Evolutionary conservation across 768 basidiomycete species (phyloP).

Genomic region (Amanita phalloides): DNA sequence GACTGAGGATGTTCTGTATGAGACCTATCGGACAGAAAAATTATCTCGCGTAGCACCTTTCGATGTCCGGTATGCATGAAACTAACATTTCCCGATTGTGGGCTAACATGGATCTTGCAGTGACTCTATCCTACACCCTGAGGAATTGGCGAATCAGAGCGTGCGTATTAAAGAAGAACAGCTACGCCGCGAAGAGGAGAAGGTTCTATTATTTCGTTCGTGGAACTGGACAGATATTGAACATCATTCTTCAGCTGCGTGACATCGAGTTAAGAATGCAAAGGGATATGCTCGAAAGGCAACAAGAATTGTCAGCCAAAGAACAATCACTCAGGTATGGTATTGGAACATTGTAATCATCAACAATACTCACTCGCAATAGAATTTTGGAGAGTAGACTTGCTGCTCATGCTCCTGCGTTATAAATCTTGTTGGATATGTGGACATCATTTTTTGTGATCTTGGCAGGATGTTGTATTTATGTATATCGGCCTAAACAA

Average conservation of each 20-base stretch:
- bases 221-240: background rate
- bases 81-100: background rate
- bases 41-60: constrained; percentile 59
- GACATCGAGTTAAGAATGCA: constrained; percentile 83
- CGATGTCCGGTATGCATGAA: constrained; percentile 35
- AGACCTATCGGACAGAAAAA: constrained; percentile 87
- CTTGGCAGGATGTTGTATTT: background rate
- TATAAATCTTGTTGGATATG: background rate
- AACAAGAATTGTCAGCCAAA: constrained; percentile 78
- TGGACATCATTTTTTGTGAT: background rate
- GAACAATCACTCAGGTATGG: constrained; percentile 65
- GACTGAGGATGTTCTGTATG: constrained; percentile 77
- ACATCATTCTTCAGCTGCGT: constrained; percentile 39
- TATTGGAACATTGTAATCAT: background rate
- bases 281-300: constrained; percentile 80
- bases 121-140: constrained; percentile 70
- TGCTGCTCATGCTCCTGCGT: constrained; percentile 11
- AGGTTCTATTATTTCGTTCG: constrained; percentile 26
- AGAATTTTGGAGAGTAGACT: constrained; percentile 22
- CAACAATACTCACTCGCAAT: background rate
- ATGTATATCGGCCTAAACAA: background rate
- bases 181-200: constrained; percentile 79
- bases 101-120: constrained; percentile 14
- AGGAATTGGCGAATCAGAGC: constrained; percentile 78
- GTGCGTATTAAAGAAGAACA: constrained; percentile 88